These are phyloP conservation scores for Galeopsis tetrahit DNA, from an alignment of 257 asterid species.

Conservation along the genomic window DNA sequence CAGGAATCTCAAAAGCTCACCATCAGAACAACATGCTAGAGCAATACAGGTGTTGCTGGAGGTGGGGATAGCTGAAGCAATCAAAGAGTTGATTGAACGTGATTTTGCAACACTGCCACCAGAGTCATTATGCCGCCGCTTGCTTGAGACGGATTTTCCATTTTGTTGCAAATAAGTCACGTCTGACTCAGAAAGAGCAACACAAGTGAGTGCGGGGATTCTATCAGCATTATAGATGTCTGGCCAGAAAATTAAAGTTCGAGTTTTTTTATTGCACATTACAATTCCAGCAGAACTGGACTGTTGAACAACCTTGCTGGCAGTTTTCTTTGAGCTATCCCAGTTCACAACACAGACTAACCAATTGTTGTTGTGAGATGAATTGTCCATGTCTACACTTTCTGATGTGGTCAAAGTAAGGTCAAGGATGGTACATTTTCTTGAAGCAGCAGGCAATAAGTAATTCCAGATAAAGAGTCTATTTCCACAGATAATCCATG, in stretches of 20 bases:
- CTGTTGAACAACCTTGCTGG: conserved; percentile 41
- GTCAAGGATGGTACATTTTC: conserved; percentile 67
- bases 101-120: conserved; percentile 43
- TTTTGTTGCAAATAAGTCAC: conserved; percentile 34
- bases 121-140: conserved; percentile 44
- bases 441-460: conserved; percentile 62
- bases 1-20: conserved; percentile 69
- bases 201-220: conserved; percentile 53
- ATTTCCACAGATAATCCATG: conserved; percentile 77
- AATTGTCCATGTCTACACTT: conserved; percentile 46
- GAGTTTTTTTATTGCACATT: conserved; percentile 63
- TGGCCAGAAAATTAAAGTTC: conserved; percentile 72
- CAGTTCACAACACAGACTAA: conserved; percentile 68
- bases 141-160: conserved; percentile 45
- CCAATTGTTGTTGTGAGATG: conserved; percentile 61
- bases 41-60: conserved; percentile 59
- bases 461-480: conserved; percentile 80
- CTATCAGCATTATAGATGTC: conserved; percentile 58
- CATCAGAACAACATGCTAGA: conserved; percentile 79
- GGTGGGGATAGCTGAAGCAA: conserved; percentile 67
- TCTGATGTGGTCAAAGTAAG: conserved; percentile 54
- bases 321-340: conserved; percentile 54
- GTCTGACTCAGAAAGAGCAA: conserved; percentile 50
- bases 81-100: conserved; percentile 64
- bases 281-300: conserved; percentile 72